Evolutionary conservation across 2,329 filamentous ascomycete species (phyloP).

Genomic region (Diplocarpon mali): DNA sequence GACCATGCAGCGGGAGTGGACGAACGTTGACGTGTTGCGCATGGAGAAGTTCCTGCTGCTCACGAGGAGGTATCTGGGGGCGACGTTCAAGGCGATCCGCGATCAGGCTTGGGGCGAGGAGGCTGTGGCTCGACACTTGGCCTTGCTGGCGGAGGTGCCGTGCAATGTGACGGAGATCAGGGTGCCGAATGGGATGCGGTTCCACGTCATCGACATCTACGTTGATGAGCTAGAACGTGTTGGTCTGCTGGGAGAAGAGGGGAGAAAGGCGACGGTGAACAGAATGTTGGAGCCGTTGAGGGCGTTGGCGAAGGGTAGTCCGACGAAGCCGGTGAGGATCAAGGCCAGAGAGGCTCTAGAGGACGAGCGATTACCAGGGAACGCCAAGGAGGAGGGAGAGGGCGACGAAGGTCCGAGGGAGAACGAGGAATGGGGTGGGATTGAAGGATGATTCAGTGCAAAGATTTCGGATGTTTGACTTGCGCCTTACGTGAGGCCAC

Average conservation of each 20-base stretch:
- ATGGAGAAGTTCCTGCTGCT: slow-evolving; percentile 92
- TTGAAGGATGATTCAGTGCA: slow-evolving; percentile 21
- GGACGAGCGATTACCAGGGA: slow-evolving; percentile 64
- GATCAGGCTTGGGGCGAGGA: slow-evolving; percentile 28
- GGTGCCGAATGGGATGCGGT: slow-evolving; percentile 71
- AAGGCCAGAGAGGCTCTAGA: slow-evolving; percentile 59
- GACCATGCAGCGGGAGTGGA: slow-evolving; percentile 59
- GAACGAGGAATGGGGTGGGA: slow-evolving; percentile 28
- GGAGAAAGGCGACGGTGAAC: slow-evolving; percentile 28
- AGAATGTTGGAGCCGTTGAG: slow-evolving; percentile 34
- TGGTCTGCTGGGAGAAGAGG: slow-evolving; percentile 36
- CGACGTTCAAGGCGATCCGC: slow-evolving; percentile 45
- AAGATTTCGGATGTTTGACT: no score
- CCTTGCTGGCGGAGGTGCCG: slow-evolving; percentile 35
- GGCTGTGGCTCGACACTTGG: slow-evolving; percentile 33
- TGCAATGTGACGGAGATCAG: slow-evolving; percentile 32
- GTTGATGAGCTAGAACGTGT: slow-evolving; percentile 77
- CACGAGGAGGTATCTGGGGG: slow-evolving; percentile 65
- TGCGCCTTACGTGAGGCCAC: not conserved
- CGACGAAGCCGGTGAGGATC: slow-evolving; percentile 60
- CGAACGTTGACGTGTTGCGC: slow-evolving; percentile 58
- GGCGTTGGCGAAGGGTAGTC: slow-evolving; percentile 37
- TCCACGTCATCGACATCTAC: slow-evolving; percentile 86
- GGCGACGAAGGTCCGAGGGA: slow-evolving; percentile 27
- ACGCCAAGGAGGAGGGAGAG: slow-evolving; percentile 31